Evolutionary conservation across 192 early-diverging fungal genomes (phyloP).

Genomic region (Gryganskiella cystojenkinii): DNA sequence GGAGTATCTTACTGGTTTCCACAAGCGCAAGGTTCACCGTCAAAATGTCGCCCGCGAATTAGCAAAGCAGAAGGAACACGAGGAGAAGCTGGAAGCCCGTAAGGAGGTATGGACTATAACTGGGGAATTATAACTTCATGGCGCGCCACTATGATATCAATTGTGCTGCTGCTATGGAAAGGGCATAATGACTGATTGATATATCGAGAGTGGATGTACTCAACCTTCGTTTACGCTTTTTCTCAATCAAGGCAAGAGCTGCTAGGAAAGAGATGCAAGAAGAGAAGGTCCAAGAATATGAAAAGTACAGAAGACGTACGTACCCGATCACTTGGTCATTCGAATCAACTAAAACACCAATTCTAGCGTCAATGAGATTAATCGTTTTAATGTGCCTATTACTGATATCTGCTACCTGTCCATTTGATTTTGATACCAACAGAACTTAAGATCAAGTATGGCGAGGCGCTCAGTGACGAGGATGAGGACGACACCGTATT

Average conservation of each 20-base stretch:
- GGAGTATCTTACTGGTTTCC: slow-evolving; percentile 80
- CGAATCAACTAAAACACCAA: too few relatives aligned
- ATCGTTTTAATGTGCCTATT: not conserved
- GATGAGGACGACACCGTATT: slow-evolving; percentile 56
- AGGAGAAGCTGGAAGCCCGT: slow-evolving; percentile 65
- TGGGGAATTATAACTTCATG: not conserved
- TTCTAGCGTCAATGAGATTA: not conserved
- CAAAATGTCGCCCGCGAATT: slow-evolving; percentile 65
- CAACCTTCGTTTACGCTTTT: not conserved
- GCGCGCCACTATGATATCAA: not conserved
- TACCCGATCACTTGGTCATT: too few relatives aligned
- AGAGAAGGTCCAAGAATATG: slow-evolving; percentile 63
- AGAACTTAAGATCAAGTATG: slow-evolving; percentile 53
- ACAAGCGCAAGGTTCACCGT: slow-evolving; percentile 80
- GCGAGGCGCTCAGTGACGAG: slow-evolving; percentile 41
- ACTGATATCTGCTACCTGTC: not conserved
- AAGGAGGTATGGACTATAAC: slow-evolving; percentile 52
- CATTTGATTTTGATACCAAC: not conserved
- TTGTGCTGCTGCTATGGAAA: not conserved
- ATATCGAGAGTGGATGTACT: too few relatives aligned
- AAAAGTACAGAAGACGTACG: slow-evolving; percentile 55
- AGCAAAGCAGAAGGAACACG: slow-evolving; percentile 59
- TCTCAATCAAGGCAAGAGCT: slow-evolving; percentile 37
- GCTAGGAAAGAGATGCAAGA: slow-evolving; percentile 66
- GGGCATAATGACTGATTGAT: too few relatives aligned